Percentiles rank a stretch among this genome's conserved stretches.
Conservation (phyloP, 768 basidiomycete species). For the Tulasnella sp. region DNA sequence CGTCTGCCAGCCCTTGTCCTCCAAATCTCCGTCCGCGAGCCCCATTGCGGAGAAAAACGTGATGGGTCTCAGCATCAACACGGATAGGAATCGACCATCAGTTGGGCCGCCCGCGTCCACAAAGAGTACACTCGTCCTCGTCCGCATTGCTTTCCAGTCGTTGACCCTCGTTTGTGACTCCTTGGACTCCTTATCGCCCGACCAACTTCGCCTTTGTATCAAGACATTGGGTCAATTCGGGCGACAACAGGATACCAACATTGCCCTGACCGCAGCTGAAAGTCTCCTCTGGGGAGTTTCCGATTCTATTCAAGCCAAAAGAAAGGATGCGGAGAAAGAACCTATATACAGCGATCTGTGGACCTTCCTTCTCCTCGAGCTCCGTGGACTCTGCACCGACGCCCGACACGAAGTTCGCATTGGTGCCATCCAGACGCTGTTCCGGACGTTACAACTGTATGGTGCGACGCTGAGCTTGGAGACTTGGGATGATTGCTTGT, state of each 20-base stretch:
- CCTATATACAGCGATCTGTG: conserved; percentile 75
- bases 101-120: conserved; percentile 24
- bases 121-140: conserved; percentile 52
- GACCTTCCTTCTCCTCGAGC: conserved; percentile 80
- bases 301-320: conserved; percentile 81
- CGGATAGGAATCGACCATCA: conserved; percentile 19
- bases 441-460: conserved; percentile 87
- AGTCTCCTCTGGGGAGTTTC: conserved; percentile 93
- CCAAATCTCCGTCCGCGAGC: conserved; percentile 3
- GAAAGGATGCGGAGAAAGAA: conserved; percentile 49
- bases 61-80: background rate
- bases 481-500: conserved; percentile 86
- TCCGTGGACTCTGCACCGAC: conserved; percentile 74
- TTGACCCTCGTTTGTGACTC: conserved; percentile 91
- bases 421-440: conserved; percentile 90
- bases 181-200: conserved; percentile 63
- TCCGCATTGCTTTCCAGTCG: conserved; percentile 90
- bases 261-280: conserved; percentile 86
- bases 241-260: conserved; percentile 87
- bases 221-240: conserved; percentile 85
- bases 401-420: conserved; percentile 76
- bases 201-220: conserved; percentile 80
- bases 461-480: conserved; percentile 69
- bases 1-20: conserved; percentile 52
- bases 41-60: conserved; percentile 16